Base-by-base conservation (phyloP, 2,329 filamentous ascomycete genomes). In the Ilyonectria sp. region DNA sequence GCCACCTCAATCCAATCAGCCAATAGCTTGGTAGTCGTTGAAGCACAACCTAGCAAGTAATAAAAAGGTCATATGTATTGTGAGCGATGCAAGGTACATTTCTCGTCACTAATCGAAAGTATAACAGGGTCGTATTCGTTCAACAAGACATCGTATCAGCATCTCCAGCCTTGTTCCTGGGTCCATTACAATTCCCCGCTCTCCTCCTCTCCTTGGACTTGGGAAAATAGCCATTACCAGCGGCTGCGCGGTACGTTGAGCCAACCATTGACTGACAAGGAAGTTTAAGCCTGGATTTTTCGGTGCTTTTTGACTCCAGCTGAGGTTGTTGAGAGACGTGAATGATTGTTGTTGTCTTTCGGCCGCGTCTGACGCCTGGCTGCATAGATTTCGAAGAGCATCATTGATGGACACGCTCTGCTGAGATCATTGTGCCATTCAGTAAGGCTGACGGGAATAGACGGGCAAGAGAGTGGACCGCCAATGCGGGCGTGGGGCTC, bases 371-470 rank as follows among this genome's bases (percentile, higher is more conserved):
- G 49, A 33, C 49, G 13, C 49, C 49, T 53, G 49, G 49, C 49
- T 53, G 49, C 26, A 53, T 53, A 53, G 8, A 53, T 53, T 53
- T 53, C 49, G 26, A 53, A 29, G 21, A 53, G 49, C 26, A 29
- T 53, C 4, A 6, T 2, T 53, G 26, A 53, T 53, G 15, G 49
- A 7, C 5, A 35, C 2, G 33, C 33, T 35, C 33, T 13, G 8
- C 33, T 35, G 2, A 53, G 49, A 6, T 53, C 49, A 53, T 53
- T 6, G 4, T 53, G 49, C 31, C 11, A 19, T 33, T 53, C 49
- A 53, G 23, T 5, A 2, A 53, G 26, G 21, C 49, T 33, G 49
- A 53, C 49, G 49, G 49, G 49, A 53, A 53, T 33, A 6, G 49
- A 53, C 49, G 26, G 49, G 49, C 49, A 31, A 31, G 49, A 53